Base-by-base conservation (phyloP, 306 rosid genomes). In the Vigna radiata region DNA sequence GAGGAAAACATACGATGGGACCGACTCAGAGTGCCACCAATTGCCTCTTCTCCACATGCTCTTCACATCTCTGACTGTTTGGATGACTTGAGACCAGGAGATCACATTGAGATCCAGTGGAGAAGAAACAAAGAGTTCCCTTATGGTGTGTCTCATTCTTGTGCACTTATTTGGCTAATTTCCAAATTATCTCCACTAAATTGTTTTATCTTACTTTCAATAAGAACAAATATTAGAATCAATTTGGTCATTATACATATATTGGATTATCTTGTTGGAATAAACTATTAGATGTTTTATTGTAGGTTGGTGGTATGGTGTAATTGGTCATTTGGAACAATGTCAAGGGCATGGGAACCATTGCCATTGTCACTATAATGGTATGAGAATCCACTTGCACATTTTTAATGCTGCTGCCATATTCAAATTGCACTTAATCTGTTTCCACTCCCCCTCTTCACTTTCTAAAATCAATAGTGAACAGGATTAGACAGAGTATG, bases 261-360 rank as follows among this genome's bases (percentile, higher is more conserved):
- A 31, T 67, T 73, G 53, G 47, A 31, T 46, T 53, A 63, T 36
- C 41, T 81, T 33, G 33, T 18, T 73, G 33, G 18, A 53, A 49
- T 79, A 37, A 18, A 62, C 48, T 83, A 59, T 27, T 1, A 12
- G 50, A 46, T 76, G 62, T 56, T 39, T 43, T 48, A 13, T 61
- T 81, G 50, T 78, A 95, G 99, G 99, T 21, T 95, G 99, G 99
- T 95, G 99, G 99, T 92, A 91, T 67, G 93, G 97, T 44, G 87
- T 86, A 41, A 77, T 95, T 80, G 96, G 89, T 74, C 99, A 95
- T 85, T 79, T 89, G 76, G 90, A 87, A 44, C 11, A 83, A 11
- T 95, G 97, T 52, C 81, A 90, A 71, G 85, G 87, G 69, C 69
- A 68, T 19, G 85, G 72, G 64, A 82, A 50, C 85, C 87, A 71